These are phyloP conservation scores for Boechera divaricarpa DNA, from an alignment of 345 rosid species.

Conservation along the genomic window DNA sequence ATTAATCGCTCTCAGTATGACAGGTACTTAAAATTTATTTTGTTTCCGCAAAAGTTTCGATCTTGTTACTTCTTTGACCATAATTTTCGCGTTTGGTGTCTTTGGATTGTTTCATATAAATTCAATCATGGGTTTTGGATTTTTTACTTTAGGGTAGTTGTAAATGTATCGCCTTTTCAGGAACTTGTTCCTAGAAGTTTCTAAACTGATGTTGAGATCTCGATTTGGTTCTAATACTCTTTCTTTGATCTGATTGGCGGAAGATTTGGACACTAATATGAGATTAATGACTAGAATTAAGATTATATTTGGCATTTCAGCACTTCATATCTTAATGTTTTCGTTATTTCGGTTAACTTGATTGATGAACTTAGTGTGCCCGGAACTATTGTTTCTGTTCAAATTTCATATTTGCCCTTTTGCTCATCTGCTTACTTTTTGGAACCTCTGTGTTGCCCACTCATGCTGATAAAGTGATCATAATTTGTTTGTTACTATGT, in stretches of 20 bases:
- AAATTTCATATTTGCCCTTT: not conserved
- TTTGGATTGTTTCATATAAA: not conserved
- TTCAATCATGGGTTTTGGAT: conserved; percentile 15
- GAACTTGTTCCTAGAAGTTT: not conserved
- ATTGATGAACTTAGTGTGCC: not conserved
- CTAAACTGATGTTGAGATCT: conserved; percentile 16
- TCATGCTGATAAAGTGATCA: not conserved
- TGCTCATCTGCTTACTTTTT: not conserved
- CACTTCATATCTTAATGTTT: not conserved
- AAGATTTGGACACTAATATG: not conserved
- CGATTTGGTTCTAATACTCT: conserved; percentile 7
- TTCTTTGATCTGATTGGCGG: conserved; percentile 1
- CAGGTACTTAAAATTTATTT: conserved; percentile 52
- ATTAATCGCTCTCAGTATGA: conserved; percentile 66
- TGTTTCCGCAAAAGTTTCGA: not conserved
- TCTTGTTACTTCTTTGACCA: conserved; percentile 16
- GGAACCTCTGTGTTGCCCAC: not conserved
- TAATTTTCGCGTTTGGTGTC: not conserved
- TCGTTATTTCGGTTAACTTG: not conserved
- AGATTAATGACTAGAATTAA: not conserved
- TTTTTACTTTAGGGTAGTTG: not conserved
- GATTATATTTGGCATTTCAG: conserved; percentile 2
- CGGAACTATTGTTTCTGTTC: not conserved
- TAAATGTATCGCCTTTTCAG: conserved; percentile 18
- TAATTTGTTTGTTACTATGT: not conserved